Conservation (phyloP, 306 rosid species). For the Lupinus albus region DNA sequence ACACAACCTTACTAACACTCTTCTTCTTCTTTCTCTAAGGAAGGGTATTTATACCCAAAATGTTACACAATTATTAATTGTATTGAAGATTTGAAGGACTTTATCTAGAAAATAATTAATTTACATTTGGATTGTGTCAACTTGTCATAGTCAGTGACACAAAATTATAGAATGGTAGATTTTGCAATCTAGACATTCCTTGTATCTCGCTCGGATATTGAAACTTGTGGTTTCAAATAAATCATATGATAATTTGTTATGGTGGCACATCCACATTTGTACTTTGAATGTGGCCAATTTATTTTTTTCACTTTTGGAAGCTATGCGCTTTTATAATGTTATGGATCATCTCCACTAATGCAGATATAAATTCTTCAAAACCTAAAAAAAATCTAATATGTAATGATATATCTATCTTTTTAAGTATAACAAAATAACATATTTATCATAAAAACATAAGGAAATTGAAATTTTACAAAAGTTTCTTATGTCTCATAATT, state of each 20-base stretch:
- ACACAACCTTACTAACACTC: neutral
- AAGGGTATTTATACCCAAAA: constrained; percentile 30
- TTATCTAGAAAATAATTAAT: neutral
- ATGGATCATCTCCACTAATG: no score
- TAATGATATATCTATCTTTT: no score
- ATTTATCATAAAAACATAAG: no score
- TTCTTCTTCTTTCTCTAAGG: neutral
- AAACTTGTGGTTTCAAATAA: neutral
- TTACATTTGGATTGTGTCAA: neutral
- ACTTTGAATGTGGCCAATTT: neutral
- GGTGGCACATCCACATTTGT: neutral
- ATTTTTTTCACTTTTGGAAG: neutral
- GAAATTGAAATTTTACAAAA: no score
- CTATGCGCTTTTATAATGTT: neutral
- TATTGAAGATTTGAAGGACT: neutral
- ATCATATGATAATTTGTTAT: neutral
- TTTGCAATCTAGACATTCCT: constrained; percentile 10
- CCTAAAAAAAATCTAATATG: no score
- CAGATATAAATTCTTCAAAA: no score
- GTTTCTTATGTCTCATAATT: neutral
- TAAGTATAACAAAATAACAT: no score
- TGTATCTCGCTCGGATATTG: neutral
- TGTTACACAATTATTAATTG: neutral
- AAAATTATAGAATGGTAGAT: neutral
- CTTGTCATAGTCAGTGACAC: neutral